Conservation (phyloP, 2,329 filamentous ascomycete genomes). For the Monilinia laxa region DNA sequence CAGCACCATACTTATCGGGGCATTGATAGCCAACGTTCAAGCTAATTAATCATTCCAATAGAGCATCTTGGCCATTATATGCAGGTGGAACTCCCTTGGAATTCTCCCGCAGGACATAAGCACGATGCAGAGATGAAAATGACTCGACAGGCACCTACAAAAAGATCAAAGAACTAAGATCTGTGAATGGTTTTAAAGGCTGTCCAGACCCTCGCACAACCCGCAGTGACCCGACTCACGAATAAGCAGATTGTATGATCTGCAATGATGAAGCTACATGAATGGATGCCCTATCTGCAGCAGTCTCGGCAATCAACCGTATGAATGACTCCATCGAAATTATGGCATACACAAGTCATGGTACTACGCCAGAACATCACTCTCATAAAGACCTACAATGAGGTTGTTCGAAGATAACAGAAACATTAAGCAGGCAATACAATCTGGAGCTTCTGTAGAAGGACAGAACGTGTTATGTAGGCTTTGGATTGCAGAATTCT, state of each 20-base stretch:
- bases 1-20: background rate
- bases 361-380: background rate
- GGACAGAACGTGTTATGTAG: background rate
- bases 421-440: background rate
- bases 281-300: background rate
- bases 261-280: background rate
- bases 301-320: background rate
- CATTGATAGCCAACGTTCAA: background rate
- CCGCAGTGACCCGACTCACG: background rate
- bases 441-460: background rate
- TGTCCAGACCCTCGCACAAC: background rate
- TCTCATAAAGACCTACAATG: background rate
- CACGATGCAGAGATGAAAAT: background rate
- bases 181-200: background rate
- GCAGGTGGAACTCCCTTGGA: background rate
- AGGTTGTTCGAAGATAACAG: background rate
- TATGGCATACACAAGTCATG: background rate
- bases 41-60: background rate
- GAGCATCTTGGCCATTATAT: background rate
- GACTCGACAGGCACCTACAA: background rate
- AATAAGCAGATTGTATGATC: background rate
- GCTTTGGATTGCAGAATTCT: background rate
- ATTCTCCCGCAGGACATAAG: background rate
- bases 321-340: background rate
- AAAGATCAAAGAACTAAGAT: background rate